Evolutionary conservation across 2,329 filamentous ascomycete species (phyloP), one percentile per base, ranked within the genome.

Genomic region (Lizonia empirigonia): DNA sequence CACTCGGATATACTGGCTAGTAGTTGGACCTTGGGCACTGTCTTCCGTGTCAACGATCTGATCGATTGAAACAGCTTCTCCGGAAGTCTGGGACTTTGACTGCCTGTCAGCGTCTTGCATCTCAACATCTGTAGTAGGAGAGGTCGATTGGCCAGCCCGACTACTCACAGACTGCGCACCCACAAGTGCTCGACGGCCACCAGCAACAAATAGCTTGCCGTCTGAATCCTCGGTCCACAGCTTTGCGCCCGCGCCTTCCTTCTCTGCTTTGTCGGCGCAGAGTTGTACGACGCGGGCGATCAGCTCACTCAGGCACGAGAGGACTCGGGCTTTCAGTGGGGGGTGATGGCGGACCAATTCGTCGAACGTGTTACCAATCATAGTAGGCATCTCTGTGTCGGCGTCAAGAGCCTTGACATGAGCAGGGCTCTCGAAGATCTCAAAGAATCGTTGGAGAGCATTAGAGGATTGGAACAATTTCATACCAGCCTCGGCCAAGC

Each of bases 281-380:
- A 97, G 77, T 58, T 88, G 81, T 32, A 86, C 84, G 27, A 99
- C 88, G 44, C 91, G 85, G 26, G 87, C 87, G 53, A 96, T 85
- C 90, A 97, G 96, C 56, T 91, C 86, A 52, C 95, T 82, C 13
- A 96, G 85, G n/a, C 90, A 88, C 57, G 89, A 87, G 56, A 93
- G 85, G 52, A 99, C 94, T 3, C 87, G 82, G 8, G 83, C 82
- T 60, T 92, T 90, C 35, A 99, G 77, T 18, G 85, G 82, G 0
- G 95, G 94, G 65, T 99, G 94, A 69, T 99, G 94, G 32, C 94
- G 86, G 44, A 93, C 89, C 52, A 99, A 82, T 73, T 99, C 94
- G 71, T 99, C 94, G 66, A 99, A 97, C 32, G 87, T 89, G 20
- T 83, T 84, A 9, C 94, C 94, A 40, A 99, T 82, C 30, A 85